phyloP scores from a whole-genome alignment of 768 basidiomycete genomes.

The Tulasnella sp. region DNA sequence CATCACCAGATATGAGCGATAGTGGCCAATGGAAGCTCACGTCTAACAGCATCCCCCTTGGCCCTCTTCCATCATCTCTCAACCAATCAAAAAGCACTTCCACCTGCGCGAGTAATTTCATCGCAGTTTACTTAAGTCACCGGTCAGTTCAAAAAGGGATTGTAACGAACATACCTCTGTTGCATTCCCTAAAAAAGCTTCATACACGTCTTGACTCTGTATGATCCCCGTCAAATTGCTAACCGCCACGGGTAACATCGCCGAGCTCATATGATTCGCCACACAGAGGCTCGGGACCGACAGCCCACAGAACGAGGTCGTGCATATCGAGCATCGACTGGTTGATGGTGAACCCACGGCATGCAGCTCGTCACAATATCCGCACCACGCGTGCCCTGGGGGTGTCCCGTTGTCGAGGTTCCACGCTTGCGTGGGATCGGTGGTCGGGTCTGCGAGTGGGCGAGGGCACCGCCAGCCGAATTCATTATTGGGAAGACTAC shows the following conservation, averaged over 20 bases:
- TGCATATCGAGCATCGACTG: slow-evolving; percentile 76
- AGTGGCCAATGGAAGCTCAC: slow-evolving; percentile 29
- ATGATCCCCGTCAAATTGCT: slow-evolving; percentile 63
- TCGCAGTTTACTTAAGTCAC: too few relatives aligned
- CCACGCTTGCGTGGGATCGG: slow-evolving; percentile 64
- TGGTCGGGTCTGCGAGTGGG: slow-evolving; percentile 60
- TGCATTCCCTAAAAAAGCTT: slow-evolving; percentile 64
- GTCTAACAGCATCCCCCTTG: slow-evolving; percentile 66
- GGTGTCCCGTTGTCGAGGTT: slow-evolving; percentile 64
- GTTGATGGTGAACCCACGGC: slow-evolving; percentile 63
- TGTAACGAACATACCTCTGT: slow-evolving; percentile 56
- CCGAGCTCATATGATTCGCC: slow-evolving; percentile 43
- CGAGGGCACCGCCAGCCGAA: slow-evolving; percentile 75
- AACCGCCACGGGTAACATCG: slow-evolving; percentile 55
- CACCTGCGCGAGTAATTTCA: too few relatives aligned
- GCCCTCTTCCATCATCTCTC: slow-evolving; percentile 46
- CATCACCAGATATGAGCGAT: neutral
- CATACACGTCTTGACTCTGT: slow-evolving; percentile 51
- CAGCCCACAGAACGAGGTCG: slow-evolving; percentile 73
- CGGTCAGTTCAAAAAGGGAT: too few relatives aligned
- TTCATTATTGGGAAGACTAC: slow-evolving; percentile 44
- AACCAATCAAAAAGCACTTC: slow-evolving; percentile 79
- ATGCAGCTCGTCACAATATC: slow-evolving; percentile 71
- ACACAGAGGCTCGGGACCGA: slow-evolving; percentile 62
- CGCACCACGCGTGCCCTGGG: slow-evolving; percentile 70